Evolutionary conservation across 2,329 filamentous ascomycete genomes (phyloP), one percentile per base, ranked within the genome.

Genomic region (Ophiosphaerella korrae): DNA sequence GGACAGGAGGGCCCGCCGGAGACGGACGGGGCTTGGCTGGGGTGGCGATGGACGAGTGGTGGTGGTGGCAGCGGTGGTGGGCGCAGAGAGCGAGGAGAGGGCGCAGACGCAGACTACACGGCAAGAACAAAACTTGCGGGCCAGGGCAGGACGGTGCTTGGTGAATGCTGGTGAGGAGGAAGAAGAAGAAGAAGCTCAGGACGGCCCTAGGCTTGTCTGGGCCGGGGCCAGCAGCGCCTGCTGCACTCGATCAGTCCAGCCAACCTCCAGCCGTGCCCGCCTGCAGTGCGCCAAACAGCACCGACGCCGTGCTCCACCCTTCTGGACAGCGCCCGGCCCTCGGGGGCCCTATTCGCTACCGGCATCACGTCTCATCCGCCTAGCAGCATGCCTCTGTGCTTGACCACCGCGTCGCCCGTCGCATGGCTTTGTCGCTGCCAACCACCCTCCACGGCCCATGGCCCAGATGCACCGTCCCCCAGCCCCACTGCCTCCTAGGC

Each of bases 221-320:
- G 26, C 39, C 39, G 9, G 18, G 23, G 11, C 39, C 18, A 42
- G 24, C 39, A 14, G 18, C 39, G 29, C 11, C 13, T n/a, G 18
- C 18, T 11, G 11, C 39, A 42, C 24, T 26, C 11, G 13, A 33
- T 3, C 23, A 26, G 14, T 26, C 37, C 38, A 42, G 42, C 47
- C 39, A 45, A 48, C 52, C 44, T 45, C 46, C 24, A 40, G 42
- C 44, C 53, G 44, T 52, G 44, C 42, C 53, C 37, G 39, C 23
- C 33, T 50, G 46, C 50, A 42, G 53, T 50, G 39, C 49, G 26
- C 37, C 37, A 43, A 35, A 35, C 41, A 29, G 5, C 7, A 29
- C 11, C 52, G 41, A 49, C 36, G 55, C 45, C 46, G 55, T 57
- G 55, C 49, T 51, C 48, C 36, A 47, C 42, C 33, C 43, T 51